phyloP scores from a whole-genome alignment of 2,329 filamentous ascomycete genomes.

The Nothophoma quercina region DNA sequence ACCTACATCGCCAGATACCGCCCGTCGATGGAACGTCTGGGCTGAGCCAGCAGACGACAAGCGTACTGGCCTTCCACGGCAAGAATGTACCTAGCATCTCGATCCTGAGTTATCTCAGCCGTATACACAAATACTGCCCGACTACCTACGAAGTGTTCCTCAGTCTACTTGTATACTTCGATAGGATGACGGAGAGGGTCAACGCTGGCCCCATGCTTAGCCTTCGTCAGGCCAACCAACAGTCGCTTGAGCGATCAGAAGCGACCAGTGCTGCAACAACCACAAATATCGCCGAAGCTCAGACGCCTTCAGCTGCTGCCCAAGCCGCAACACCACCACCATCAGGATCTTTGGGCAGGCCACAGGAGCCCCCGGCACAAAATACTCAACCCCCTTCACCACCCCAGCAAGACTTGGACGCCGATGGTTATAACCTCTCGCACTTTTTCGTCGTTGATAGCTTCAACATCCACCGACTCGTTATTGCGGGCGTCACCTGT shows the following conservation, averaged over 20 bases:
- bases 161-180: constrained; percentile 94
- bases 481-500: constrained; percentile 96
- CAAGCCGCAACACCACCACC: constrained; percentile 59
- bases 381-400: constrained; percentile 48
- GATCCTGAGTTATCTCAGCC: constrained; percentile 91
- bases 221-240: constrained; percentile 62
- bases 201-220: constrained; percentile 80
- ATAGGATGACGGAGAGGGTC: constrained; percentile 96
- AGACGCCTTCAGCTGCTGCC: constrained; percentile 35
- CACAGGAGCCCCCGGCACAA: constrained; percentile 38
- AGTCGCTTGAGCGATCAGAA: constrained; percentile 51
- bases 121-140: constrained; percentile 98
- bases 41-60: constrained; percentile 70
- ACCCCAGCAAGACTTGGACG: constrained; percentile 49
- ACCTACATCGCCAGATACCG: constrained; percentile 77
- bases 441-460: constrained; percentile 96
- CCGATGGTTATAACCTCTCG: constrained; percentile 62
- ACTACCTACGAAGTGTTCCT: constrained; percentile 98
- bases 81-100: constrained; percentile 98
- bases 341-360: constrained; percentile 57
- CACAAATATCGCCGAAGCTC: constrained; percentile 33
- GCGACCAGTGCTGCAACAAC: constrained; percentile 36
- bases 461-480: constrained; percentile 96
- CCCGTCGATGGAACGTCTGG: constrained; percentile 66
- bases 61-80: constrained; percentile 92